Conservation (phyloP, 495 filamentous ascomycete genomes). For the Acidomyces sp. region DNA sequence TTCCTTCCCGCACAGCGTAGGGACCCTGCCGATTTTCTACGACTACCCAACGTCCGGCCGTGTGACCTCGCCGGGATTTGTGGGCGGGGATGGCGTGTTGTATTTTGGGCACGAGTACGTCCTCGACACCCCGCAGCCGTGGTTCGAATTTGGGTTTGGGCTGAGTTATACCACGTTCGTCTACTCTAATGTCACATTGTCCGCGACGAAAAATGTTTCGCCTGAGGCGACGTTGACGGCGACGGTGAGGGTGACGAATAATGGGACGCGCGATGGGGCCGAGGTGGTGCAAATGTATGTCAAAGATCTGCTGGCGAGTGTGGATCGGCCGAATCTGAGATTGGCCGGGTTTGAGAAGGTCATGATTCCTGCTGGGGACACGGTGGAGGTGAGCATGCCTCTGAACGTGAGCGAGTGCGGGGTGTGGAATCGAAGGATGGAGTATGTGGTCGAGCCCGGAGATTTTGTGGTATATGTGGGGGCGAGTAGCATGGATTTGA, state of each 20-base stretch:
- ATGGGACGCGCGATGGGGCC: constrained; percentile 47
- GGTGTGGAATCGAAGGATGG: constrained; percentile 26
- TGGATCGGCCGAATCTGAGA: constrained; percentile 58
- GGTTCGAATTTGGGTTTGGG: constrained; percentile 50
- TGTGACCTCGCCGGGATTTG: constrained; percentile 35
- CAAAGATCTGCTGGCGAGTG: constrained; percentile 26
- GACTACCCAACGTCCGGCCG: constrained; percentile 59
- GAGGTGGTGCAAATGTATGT: constrained; percentile 77
- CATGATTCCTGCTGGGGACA: constrained; percentile 53
- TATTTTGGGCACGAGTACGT: constrained; percentile 56
- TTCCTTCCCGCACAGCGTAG: constrained; percentile 48
- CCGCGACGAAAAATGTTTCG: constrained; percentile 35
- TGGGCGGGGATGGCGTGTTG: constrained; percentile 43
- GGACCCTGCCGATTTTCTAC: constrained; percentile 54
- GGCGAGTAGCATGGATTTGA: constrained; percentile 42
- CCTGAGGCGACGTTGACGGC: constrained; percentile 32
- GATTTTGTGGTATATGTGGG: constrained; percentile 48
- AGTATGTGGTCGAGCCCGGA: constrained; percentile 47
- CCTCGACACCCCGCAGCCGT: constrained; percentile 12
- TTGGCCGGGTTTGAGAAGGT: constrained; percentile 74
- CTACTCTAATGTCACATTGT: constrained; percentile 48
- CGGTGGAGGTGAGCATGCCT: constrained; percentile 47
- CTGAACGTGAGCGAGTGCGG: constrained; percentile 36
- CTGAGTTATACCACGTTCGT: constrained; percentile 61
- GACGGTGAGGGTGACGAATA: constrained; percentile 53